Percentiles rank a stretch among this genome's conserved stretches.
Evolutionary conservation across 768 basidiomycete genomes (phyloP).

Genomic region (Tremella yokohamensis): DNA sequence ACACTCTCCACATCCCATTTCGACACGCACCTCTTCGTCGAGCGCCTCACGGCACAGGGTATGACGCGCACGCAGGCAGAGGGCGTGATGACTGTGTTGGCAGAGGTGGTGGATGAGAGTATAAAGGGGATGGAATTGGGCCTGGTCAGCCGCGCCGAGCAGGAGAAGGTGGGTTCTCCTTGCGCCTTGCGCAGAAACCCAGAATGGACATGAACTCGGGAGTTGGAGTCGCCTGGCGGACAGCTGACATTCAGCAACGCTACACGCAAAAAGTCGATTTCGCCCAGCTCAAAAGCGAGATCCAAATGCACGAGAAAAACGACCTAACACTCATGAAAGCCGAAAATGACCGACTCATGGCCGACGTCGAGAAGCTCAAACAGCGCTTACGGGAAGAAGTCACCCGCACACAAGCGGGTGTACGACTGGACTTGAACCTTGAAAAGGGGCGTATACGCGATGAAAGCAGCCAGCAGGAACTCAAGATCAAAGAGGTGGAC

Average conservation of each 20-base stretch:
- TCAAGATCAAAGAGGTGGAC: slow-evolving; percentile 97
- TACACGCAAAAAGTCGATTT: slow-evolving; percentile 72
- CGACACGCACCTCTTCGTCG: slow-evolving; percentile 92
- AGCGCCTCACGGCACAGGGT: slow-evolving; percentile 82
- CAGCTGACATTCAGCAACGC: slow-evolving; percentile 35
- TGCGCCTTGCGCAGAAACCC: background rate
- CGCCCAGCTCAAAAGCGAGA: slow-evolving; percentile 90
- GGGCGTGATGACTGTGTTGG: slow-evolving; percentile 94
- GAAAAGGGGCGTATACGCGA: slow-evolving; percentile 91
- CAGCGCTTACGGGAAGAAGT: slow-evolving; percentile 88
- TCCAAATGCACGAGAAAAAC: slow-evolving; percentile 94
- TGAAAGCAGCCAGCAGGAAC: slow-evolving; percentile 81
- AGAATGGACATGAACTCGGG: too few relatives aligned
- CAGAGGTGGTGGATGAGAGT: slow-evolving; percentile 95
- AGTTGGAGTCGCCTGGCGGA: too few relatives aligned
- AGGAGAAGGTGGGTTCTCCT: slow-evolving; percentile 74
- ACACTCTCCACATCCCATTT: slow-evolving; percentile 60
- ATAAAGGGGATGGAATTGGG: slow-evolving; percentile 91
- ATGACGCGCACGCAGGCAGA: slow-evolving; percentile 87
- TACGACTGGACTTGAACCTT: slow-evolving; percentile 87
- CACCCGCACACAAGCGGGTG: slow-evolving; percentile 84
- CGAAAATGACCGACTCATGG: slow-evolving; percentile 86
- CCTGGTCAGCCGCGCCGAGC: slow-evolving; percentile 92
- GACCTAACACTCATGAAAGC: slow-evolving; percentile 92
- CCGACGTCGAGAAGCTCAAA: slow-evolving; percentile 91